Base-by-base conservation (phyloP, 1,284 basidiomycete genomes). In the Microbotryum lychnidis-dioicae region DNA sequence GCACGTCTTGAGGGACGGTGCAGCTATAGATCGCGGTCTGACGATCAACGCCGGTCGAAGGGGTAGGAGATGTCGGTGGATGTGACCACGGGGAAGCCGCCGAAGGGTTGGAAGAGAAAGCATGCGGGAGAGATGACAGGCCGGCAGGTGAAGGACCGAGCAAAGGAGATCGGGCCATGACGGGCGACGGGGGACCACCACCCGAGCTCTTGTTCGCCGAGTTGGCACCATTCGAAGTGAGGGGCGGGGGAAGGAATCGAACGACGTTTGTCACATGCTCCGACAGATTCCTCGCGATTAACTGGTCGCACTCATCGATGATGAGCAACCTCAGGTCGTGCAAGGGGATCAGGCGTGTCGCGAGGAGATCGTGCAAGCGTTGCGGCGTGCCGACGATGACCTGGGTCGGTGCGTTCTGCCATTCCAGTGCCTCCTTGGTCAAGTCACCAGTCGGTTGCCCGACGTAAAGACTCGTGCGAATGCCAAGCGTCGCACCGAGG, bases 371-470 rank as follows among this genome's bases (percentile, higher is more conserved):
- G 74, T 93, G 87, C 52, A 98, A 80, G 76, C 96, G 94, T 72
- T 96, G 92, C 2, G 94, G 94, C 1, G 94, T 98, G 31, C 94
- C 94, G 71, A 94, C 92, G 59, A 98, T 85, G 65, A 98, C 85
- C 73, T 97, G 93, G 7, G 93, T 90, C 76, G 87, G 86, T 69
- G 87, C 91, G 71, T 86, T 85, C 27, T 79, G 80, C 53, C 90
- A 78, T 70, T 90, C 87, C 16, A 42, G 37, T 12, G 37, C 37
- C 67, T 80, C 80, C 18, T 84, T 83, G 2, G 84, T 80, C 23
- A 63, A 9, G 53, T 69, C 65, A 8, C 48, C 16, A 50, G 50
- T 45, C 18, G 58, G 46, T 37, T 46, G 42, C 44, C 92, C 91
- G 14, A 90, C 88, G 25, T 88, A 89, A 14, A 96, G 78, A 7